A percentile compares a stretch with the other conserved stretches of the same genome.
These are phyloP conservation scores for Abrus precatorius DNA, from an alignment of 306 rosid genomes.

Conservation along the genomic window DNA sequence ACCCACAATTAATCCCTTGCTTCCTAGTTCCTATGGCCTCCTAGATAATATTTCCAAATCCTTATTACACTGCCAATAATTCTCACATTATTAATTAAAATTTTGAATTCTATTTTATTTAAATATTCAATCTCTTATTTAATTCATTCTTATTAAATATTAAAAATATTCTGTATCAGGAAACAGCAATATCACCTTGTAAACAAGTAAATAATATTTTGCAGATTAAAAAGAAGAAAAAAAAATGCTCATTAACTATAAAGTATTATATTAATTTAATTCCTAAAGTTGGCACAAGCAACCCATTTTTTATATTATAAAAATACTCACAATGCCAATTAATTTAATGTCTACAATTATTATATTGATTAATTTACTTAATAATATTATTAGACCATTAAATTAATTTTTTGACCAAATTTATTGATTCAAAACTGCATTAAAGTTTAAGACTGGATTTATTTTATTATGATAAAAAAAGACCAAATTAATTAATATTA, in stretches of 20 bases:
- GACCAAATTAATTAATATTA: not conserved
- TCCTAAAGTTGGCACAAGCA: not conserved
- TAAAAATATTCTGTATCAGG: not conserved
- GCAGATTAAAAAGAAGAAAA: too few species aligned
- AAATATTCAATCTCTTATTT: not conserved
- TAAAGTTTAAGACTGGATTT: too few species aligned
- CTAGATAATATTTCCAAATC: not conserved
- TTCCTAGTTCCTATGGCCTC: not conserved
- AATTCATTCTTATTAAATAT: not conserved
- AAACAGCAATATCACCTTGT: not conserved
- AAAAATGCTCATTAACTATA: not conserved
- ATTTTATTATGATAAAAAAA: too few species aligned
- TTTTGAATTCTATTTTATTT: too few species aligned
- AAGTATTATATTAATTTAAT: not conserved
- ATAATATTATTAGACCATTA: not conserved
- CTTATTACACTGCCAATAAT: not conserved
- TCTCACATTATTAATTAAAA: not conserved
- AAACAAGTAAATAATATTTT: not conserved
- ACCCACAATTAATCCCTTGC: slow-evolving; percentile 15
- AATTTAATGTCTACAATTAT: not conserved
- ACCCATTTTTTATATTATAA: not conserved
- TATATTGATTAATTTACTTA: not conserved
- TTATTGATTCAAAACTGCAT: not conserved
- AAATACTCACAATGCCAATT: not conserved
- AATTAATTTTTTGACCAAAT: not conserved